These are phyloP conservation scores for Crocinoboletus sp. DNA, from an alignment of 1,284 basidiomycete species.

Conservation along the genomic window DNA sequence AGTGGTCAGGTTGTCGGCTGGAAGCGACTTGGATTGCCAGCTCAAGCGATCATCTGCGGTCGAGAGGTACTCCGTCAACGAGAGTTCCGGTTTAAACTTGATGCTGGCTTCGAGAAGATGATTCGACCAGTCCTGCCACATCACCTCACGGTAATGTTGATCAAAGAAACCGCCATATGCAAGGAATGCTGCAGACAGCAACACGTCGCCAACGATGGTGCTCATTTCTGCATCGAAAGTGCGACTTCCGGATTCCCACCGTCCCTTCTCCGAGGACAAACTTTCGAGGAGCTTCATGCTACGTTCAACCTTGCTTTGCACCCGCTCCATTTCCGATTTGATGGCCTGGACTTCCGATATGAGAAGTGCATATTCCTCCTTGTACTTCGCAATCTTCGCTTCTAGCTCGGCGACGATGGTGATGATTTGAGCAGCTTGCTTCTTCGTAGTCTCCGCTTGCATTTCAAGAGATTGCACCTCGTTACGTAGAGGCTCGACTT, in stretches of 20 bases:
- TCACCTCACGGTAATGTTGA: slow-evolving; percentile 94
- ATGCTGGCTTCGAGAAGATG: slow-evolving; percentile 90
- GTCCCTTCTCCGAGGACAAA: slow-evolving; percentile 89
- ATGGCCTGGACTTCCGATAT: slow-evolving; percentile 98
- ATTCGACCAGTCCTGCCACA: slow-evolving; percentile 95
- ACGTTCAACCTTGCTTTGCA: slow-evolving; percentile 95
- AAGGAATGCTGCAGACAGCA: slow-evolving; percentile 95
- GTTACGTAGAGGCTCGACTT: slow-evolving; percentile 93
- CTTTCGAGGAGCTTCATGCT: slow-evolving; percentile 95
- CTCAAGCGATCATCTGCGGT: slow-evolving; percentile 94
- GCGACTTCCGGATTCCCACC: slow-evolving; percentile 95
- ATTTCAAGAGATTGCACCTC: slow-evolving; percentile 93
- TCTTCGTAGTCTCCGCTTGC: slow-evolving; percentile 91
- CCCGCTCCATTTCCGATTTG: slow-evolving; percentile 97
- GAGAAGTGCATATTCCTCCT: slow-evolving; percentile 95
- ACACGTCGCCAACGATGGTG: slow-evolving; percentile 96
- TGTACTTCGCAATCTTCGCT: slow-evolving; percentile 90
- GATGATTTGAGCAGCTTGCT: slow-evolving; percentile 87
- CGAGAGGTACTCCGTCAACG: slow-evolving; percentile 93
- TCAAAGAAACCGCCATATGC: slow-evolving; percentile 99
- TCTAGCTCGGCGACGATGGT: slow-evolving; percentile 94
- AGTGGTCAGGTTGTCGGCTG: slow-evolving; percentile 92
- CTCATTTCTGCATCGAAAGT: slow-evolving; percentile 99
- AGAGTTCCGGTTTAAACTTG: slow-evolving; percentile 90
- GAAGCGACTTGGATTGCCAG: slow-evolving; percentile 95